Evolutionary conservation across 306 rosid genomes (phyloP).

Genomic region (Purshia tridentata): DNA sequence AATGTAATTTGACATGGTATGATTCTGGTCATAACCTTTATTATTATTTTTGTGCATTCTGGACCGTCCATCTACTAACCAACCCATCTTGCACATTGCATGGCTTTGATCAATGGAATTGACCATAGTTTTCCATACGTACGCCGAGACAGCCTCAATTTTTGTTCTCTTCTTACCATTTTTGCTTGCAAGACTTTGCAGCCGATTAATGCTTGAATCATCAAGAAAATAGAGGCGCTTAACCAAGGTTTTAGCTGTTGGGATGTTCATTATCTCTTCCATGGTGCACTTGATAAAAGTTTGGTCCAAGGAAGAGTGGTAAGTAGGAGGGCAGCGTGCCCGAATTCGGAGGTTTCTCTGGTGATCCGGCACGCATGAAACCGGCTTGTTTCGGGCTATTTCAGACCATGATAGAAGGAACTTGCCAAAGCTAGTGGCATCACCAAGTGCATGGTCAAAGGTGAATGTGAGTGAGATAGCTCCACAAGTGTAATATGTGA

Average conservation of each 20-base stretch:
- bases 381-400: slow-evolving; percentile 48
- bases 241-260: slow-evolving; percentile 34
- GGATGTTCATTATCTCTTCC: slow-evolving; percentile 71
- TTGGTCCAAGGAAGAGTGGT: slow-evolving; percentile 62
- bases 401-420: slow-evolving; percentile 72
- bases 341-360: slow-evolving; percentile 38
- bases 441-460: slow-evolving; percentile 89
- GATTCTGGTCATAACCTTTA: neutral
- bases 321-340: slow-evolving; percentile 63
- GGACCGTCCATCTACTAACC: slow-evolving; percentile 75
- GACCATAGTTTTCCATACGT: slow-evolving; percentile 71
- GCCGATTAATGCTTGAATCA: slow-evolving; percentile 44
- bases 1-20: slow-evolving; percentile 61
- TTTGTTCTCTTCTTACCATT: slow-evolving; percentile 57
- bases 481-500: slow-evolving; percentile 63
- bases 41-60: slow-evolving; percentile 29
- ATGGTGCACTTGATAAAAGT: slow-evolving; percentile 63
- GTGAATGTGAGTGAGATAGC: slow-evolving; percentile 72
- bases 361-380: slow-evolving; percentile 57
- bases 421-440: slow-evolving; percentile 74
- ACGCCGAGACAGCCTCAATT: slow-evolving; percentile 81
- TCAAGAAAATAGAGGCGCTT: slow-evolving; percentile 66
- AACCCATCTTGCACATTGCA: slow-evolving; percentile 72
- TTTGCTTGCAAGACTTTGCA: slow-evolving; percentile 58
- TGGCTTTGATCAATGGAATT: slow-evolving; percentile 37